Conservation (phyloP, 768 basidiomycete species). For the Royoungia palumana region DNA sequence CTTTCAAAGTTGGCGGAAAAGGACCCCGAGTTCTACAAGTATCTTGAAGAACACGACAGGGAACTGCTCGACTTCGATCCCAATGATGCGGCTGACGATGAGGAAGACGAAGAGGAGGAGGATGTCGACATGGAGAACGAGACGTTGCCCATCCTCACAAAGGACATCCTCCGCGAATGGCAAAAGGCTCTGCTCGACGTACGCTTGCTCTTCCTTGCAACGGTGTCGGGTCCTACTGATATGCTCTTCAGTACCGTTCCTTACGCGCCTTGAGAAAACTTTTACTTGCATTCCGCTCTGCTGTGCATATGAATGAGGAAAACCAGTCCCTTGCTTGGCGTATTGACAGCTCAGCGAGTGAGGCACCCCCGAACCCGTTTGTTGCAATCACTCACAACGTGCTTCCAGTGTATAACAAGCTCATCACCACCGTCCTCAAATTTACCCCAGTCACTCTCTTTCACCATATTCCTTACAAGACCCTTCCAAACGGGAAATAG, state of each 20-base stretch:
- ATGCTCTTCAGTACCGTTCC: slow-evolving; percentile 67
- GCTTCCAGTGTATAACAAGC: slow-evolving; percentile 84
- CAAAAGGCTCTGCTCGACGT: slow-evolving; percentile 88
- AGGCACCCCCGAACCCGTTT: background rate
- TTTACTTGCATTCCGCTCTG: slow-evolving; percentile 87
- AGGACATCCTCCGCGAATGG: slow-evolving; percentile 72
- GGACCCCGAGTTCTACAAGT: slow-evolving; percentile 99
- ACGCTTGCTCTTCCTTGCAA: slow-evolving; percentile 12
- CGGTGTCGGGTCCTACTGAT: background rate
- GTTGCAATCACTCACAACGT: background rate
- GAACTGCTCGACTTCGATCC: slow-evolving; percentile 83
- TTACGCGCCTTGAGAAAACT: slow-evolving; percentile 79
- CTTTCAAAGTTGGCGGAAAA: slow-evolving; percentile 88
- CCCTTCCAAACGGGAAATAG: slow-evolving; percentile 80
- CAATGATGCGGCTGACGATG: slow-evolving; percentile 45
- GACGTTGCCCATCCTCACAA: slow-evolving; percentile 57
- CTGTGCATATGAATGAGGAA: slow-evolving; percentile 86
- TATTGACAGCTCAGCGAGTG: slow-evolving; percentile 68
- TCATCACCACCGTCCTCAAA: slow-evolving; percentile 79
- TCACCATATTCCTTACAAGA: slow-evolving; percentile 88
- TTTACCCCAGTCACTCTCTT: slow-evolving; percentile 89
- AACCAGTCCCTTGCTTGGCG: slow-evolving; percentile 76
- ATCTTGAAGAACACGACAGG: slow-evolving; percentile 91
- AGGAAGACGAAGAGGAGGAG: slow-evolving; percentile 42
- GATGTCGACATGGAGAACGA: slow-evolving; percentile 42